Percentiles rank a stretch among this genome's conserved stretches.
Evolutionary conservation across 805 yeast species (phyloP).

Genomic region (Myxozyma monticola): DNA sequence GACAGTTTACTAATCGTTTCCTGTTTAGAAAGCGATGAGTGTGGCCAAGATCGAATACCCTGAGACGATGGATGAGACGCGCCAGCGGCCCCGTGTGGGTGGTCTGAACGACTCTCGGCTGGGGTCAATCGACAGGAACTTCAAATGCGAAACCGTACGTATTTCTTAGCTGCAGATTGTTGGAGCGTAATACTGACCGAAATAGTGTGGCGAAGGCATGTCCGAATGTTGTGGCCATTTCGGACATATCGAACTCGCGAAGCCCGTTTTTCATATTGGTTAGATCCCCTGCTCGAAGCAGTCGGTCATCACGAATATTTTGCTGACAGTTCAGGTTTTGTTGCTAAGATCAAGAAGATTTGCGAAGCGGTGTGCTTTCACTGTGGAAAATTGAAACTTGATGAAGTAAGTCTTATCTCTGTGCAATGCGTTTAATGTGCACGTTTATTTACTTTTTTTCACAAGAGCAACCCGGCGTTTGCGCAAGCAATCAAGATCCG

Average conservation of each 20-base stretch:
- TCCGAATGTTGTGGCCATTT: constrained; percentile 99
- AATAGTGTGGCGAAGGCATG: constrained; percentile 93
- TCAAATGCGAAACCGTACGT: constrained; percentile 84
- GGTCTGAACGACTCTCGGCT: constrained; percentile 96
- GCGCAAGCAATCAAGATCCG: constrained; percentile 84
- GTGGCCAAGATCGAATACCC: constrained; percentile 98
- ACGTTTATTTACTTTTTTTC: constrained; percentile 2
- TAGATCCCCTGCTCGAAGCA: constrained; percentile 1
- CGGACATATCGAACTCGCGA: constrained; percentile 97
- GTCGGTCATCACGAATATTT: not conserved
- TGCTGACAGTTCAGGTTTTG: constrained; percentile 47
- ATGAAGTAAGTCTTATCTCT: constrained; percentile 53
- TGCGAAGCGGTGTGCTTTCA: constrained; percentile 98
- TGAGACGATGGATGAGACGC: constrained; percentile 98
- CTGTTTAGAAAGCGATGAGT: constrained; percentile 76
- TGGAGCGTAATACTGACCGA: not conserved
- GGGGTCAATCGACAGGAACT: constrained; percentile 95
- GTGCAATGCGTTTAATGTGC: not conserved
- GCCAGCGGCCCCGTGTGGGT: constrained; percentile 91
- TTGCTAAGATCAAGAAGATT: constrained; percentile 88
- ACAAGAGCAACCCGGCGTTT: constrained; percentile 62
- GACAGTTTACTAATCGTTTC: not conserved
- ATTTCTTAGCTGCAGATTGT: not conserved
- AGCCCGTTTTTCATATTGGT: constrained; percentile 98
- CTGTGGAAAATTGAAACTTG: constrained; percentile 91